Evolutionary conservation across 179 eudicot genomes (phyloP), one percentile per base, ranked within the genome.

Genomic region (Vitellaria paradoxa): DNA sequence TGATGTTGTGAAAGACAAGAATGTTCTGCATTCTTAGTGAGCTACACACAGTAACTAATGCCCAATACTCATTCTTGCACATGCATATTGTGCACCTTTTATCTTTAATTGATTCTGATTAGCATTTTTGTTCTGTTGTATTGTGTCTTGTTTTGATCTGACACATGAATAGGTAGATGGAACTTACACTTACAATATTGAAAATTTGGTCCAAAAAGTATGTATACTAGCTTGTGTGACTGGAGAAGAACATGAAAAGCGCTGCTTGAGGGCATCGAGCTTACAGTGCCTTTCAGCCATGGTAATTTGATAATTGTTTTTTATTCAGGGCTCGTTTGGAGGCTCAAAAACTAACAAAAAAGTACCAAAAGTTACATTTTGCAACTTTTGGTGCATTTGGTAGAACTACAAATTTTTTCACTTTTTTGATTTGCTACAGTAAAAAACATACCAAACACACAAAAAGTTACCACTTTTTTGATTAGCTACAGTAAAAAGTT

Each of bases 211-310:
- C 68, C 81, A 15, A 73, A 90, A 85, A 84, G 88, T 96, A 50
- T 91, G 94, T 76, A 65, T 21, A 23, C 79, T 96, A 79, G 94
- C 98, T 76, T 92, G 78, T 77, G 85, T 79, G 72, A 78, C 82
- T 59, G 89, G 88, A 62, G 91, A 84, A 74, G 95, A 86, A 45
- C 83, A 81, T 74, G 82, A 88, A 80, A 90, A 88, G 71, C 65
- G 82, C 77, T 79, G 85, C 73, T 86, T 95, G 82, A 87, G 82
- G 86, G 94, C 97, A 78, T 88, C 98, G 80, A 87, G 96, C 77
- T 84, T 96, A 83, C 97, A 90, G 78, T 92, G 97, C 82, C 96
- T 96, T 75, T 88, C 98, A 65, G 93, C 98, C 76, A 94, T 94
- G 98, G 99, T 93, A 89, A 81, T 55, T 75, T 55, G 57, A 71